phyloP scores from a whole-genome alignment of 306 rosid genomes.

The Acacia acuminata region DNA sequence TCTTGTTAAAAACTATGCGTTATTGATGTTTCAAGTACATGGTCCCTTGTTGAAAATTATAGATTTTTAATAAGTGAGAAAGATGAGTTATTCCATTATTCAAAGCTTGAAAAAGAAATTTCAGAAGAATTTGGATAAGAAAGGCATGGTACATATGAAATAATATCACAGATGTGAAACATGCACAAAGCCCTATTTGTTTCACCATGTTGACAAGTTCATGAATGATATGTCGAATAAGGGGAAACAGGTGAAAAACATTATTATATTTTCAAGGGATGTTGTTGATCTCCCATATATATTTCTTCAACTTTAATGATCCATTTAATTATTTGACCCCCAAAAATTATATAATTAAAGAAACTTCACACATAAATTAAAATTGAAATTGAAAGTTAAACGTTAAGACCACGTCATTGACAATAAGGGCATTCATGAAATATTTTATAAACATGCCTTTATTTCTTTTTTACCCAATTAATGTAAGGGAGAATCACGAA shows the following conservation, averaged over 20 bases:
- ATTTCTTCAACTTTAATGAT: not conserved
- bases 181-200: not conserved
- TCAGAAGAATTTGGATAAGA: not conserved
- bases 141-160: not conserved
- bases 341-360: not conserved
- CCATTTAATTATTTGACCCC: not conserved
- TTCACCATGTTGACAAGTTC: not conserved
- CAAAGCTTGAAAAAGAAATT: constrained; percentile 3
- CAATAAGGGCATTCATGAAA: not conserved
- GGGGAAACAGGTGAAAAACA: not conserved
- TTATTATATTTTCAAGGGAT: not conserved
- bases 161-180: not conserved
- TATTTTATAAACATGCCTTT: not conserved
- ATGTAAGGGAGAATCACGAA: not conserved
- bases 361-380: not conserved
- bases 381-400: not conserved
- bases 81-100: not conserved
- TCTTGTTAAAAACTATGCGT: not conserved
- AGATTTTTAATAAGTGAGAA: not conserved
- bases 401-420: not conserved
- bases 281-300: constrained; percentile 10
- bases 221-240: constrained; percentile 6
- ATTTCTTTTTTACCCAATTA: not conserved
- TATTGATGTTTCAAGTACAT: not conserved
- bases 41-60: not conserved